Evolutionary conservation across 2,329 filamentous ascomycete genomes (phyloP).

Genomic region (Nakataea oryzae): DNA sequence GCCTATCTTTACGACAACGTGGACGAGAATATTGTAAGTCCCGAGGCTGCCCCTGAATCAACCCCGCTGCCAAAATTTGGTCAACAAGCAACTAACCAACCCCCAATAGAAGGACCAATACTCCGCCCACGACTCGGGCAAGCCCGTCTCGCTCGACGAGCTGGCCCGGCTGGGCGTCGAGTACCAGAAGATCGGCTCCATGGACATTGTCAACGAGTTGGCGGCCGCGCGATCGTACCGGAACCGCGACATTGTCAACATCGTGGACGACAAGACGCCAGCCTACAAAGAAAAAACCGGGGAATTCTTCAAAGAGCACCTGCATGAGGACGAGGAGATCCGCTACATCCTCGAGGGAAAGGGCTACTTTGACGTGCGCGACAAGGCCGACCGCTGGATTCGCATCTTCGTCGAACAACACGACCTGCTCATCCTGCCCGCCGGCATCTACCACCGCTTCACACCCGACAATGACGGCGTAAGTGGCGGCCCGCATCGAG

Average conservation of each 20-base stretch:
- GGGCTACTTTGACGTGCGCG: conserved; percentile 89
- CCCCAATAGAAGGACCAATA: conserved; percentile 86
- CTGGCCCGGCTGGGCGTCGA: conserved; percentile 70
- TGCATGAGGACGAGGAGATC: conserved; percentile 98
- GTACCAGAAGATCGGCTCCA: conserved; percentile 57
- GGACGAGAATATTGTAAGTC: not conserved
- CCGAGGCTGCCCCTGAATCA: not conserved
- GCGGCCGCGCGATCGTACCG: conserved; percentile 72
- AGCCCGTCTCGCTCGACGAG: conserved; percentile 50
- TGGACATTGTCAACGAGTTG: conserved; percentile 61
- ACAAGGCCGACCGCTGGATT: conserved; percentile 77
- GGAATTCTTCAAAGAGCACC: conserved; percentile 86
- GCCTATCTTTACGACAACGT: conserved; percentile 2
- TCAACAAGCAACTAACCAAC: conserved; percentile 16
- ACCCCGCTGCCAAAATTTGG: not conserved
- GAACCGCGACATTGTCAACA: conserved; percentile 88
- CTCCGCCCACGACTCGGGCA: conserved; percentile 77
- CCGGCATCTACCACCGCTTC: conserved; percentile 95
- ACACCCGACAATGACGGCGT: conserved; percentile 90
- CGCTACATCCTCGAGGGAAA: conserved; percentile 81
- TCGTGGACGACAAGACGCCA: conserved; percentile 77
- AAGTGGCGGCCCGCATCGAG: conserved; percentile 34
- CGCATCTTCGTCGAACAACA: conserved; percentile 73
- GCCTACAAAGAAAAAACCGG: conserved; percentile 90
- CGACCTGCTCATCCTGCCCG: conserved; percentile 86